Percentiles rank a stretch among this genome's conserved stretches.
Conservation (phyloP, 2,329 filamentous ascomycete genomes). For the Botryotinia narcissicola region DNA sequence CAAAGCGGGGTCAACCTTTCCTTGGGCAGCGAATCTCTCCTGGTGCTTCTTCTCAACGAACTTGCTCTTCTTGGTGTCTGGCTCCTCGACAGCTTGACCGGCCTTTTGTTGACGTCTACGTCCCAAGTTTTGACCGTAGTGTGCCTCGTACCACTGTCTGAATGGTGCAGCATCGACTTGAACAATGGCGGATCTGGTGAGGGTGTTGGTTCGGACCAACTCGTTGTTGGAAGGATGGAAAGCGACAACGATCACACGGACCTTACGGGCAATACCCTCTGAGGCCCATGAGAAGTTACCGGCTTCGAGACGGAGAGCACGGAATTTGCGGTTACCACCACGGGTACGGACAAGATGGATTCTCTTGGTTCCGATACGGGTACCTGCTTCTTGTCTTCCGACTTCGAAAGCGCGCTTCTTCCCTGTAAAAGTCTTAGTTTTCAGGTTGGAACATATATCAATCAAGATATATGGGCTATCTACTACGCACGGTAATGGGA, state of each 20-base stretch:
- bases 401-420: constrained; percentile 99
- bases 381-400: constrained; percentile 98
- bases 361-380: constrained; percentile 96
- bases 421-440: constrained; percentile 58
- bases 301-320: constrained; percentile 95
- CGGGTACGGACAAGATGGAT: constrained; percentile 96
- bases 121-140: constrained; percentile 91
- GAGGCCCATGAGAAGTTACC: constrained; percentile 99
- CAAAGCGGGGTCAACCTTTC: constrained; percentile 89
- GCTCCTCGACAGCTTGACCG: constrained; percentile 44
- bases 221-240: constrained; percentile 99
- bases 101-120: constrained; percentile 85
- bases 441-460: constrained; percentile 72
- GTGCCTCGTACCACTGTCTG: constrained; percentile 99
- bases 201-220: constrained; percentile 99
- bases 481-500: constrained; percentile 79
- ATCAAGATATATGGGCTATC: constrained; percentile 63
- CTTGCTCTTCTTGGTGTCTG: constrained; percentile 86
- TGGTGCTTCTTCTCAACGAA: constrained; percentile 95
- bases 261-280: constrained; percentile 97
- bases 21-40: constrained; percentile 72
- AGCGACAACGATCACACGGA: constrained; percentile 95
- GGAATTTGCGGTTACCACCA: constrained; percentile 99
- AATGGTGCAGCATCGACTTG: constrained; percentile 98
- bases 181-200: constrained; percentile 98